phyloP scores from a whole-genome alignment of 192 early-diverging fungal species.

The Podochytrium sp. region DNA sequence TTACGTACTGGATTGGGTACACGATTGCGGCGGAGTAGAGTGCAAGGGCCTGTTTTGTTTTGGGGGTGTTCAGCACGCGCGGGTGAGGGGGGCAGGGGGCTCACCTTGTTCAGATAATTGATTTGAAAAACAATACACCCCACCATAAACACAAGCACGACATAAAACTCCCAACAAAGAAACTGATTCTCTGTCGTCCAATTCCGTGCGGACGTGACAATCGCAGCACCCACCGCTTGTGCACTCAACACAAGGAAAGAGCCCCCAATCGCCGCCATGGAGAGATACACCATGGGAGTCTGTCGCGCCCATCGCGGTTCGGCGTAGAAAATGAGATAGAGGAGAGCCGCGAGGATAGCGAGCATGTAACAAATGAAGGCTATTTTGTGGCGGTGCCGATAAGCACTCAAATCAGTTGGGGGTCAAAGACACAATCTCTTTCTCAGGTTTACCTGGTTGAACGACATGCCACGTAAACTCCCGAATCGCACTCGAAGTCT shows the following conservation, averaged over 20 bases:
- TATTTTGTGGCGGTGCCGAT: constrained; percentile 10
- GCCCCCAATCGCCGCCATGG: constrained; percentile 61
- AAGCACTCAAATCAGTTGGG: not conserved
- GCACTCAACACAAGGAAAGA: constrained; percentile 63
- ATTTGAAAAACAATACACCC: constrained; percentile 59
- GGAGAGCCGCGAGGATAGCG: constrained; percentile 39
- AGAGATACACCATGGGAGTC: constrained; percentile 54
- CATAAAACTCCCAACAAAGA: constrained; percentile 66
- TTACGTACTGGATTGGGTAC: constrained; percentile 72
- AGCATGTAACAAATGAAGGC: constrained; percentile 56
- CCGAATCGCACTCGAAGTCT: constrained; percentile 43
- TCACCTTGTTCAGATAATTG: constrained; percentile 68
- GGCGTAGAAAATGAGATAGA: constrained; percentile 58
- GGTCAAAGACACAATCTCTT: not conserved
- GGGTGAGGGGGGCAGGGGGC: too few relatives aligned
- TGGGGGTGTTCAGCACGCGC: not conserved
- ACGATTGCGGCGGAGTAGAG: constrained; percentile 70
- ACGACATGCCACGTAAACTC: constrained; percentile 54
- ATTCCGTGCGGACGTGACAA: constrained; percentile 54
- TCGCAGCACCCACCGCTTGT: constrained; percentile 64
- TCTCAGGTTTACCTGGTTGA: constrained; percentile 46
- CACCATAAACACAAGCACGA: constrained; percentile 59
- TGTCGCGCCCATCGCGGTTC: constrained; percentile 63
- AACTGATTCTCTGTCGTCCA: constrained; percentile 59
- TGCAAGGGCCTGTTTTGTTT: constrained; percentile 54